Conservation (phyloP, 1,139 yeast genomes). For the Wickerhamomyces sp. region DNA sequence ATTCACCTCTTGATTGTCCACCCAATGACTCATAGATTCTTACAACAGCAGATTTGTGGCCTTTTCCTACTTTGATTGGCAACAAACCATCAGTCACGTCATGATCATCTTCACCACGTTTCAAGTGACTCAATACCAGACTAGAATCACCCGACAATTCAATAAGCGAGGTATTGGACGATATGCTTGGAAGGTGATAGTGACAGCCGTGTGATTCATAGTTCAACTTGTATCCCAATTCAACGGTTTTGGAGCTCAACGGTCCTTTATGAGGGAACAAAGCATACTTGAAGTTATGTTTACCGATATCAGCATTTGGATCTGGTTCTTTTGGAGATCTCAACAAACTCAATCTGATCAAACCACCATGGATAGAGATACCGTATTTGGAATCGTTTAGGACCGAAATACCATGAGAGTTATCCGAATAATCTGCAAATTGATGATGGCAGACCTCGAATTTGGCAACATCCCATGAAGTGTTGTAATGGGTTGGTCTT, state of each 20-base stretch:
- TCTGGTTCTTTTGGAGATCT: constrained; percentile 91
- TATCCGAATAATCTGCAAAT: constrained; percentile 87
- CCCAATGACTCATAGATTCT: constrained; percentile 87
- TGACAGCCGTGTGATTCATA: constrained; percentile 32
- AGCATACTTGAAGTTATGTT: constrained; percentile 77
- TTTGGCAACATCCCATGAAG: constrained; percentile 94
- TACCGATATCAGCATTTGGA: constrained; percentile 89
- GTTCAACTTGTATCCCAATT: constrained; percentile 77
- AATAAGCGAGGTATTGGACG: not conserved
- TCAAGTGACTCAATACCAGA: constrained; percentile 68
- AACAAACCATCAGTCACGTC: constrained; percentile 29
- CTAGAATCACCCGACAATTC: constrained; percentile 25
- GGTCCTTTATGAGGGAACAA: constrained; percentile 75
- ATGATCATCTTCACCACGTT: constrained; percentile 81
- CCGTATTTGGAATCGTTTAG: constrained; percentile 88
- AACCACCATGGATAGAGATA: constrained; percentile 83
- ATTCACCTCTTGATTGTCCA: constrained; percentile 54
- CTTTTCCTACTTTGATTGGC: constrained; percentile 29
- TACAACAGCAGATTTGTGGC: constrained; percentile 53
- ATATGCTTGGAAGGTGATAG: not conserved
- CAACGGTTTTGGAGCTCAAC: constrained; percentile 59
- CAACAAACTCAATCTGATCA: constrained; percentile 75
- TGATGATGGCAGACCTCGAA: constrained; percentile 95
- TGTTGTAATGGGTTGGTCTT: constrained; percentile 91
- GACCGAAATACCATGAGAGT: constrained; percentile 80